Conservation (phyloP, 1,284 basidiomycete species). For the Taiwanofungus camphoratus region DNA sequence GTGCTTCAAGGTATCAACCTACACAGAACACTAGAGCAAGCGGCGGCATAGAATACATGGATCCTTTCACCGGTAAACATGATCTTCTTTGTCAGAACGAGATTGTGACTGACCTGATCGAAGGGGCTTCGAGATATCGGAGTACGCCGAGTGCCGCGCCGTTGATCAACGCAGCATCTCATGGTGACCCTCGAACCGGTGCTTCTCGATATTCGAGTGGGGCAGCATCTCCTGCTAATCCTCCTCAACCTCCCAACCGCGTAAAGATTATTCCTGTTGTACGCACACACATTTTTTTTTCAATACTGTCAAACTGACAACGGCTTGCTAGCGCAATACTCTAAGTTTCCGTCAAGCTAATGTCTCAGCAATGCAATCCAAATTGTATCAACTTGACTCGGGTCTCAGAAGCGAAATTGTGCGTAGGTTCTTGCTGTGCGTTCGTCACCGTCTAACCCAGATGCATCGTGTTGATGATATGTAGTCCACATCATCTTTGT, state of each 20-base stretch:
- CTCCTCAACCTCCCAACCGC: constrained; percentile 14
- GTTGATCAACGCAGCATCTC: constrained; percentile 8
- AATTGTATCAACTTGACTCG: constrained; percentile 80
- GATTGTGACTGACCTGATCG: constrained; percentile 15
- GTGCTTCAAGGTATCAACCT: constrained; percentile 56
- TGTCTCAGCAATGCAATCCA: constrained; percentile 79
- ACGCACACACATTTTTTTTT: constrained; percentile 13
- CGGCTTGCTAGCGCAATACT: constrained; percentile 37
- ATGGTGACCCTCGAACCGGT: constrained; percentile 69
- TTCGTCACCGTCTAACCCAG: background rate
- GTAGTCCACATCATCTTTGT: constrained; percentile 62
- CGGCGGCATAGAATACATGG: constrained; percentile 26
- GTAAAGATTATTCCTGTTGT: constrained; percentile 53
- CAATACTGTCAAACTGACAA: background rate
- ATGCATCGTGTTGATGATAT: background rate
- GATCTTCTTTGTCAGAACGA: constrained; percentile 20
- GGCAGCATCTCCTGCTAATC: constrained; percentile 18
- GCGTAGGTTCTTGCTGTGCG: constrained; percentile 20
- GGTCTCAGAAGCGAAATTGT: constrained; percentile 65
- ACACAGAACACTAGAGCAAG: constrained; percentile 24
- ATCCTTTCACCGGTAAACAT: constrained; percentile 32
- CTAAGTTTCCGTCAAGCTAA: constrained; percentile 87
- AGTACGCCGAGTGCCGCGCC: constrained; percentile 18
- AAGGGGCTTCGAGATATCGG: constrained; percentile 36
- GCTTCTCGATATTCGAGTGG: constrained; percentile 52